A percentile compares a stretch with the other conserved stretches of the same genome.
phyloP scores from a whole-genome alignment of 352 stramenopile genomes.

The Pythium inflatum region DNA sequence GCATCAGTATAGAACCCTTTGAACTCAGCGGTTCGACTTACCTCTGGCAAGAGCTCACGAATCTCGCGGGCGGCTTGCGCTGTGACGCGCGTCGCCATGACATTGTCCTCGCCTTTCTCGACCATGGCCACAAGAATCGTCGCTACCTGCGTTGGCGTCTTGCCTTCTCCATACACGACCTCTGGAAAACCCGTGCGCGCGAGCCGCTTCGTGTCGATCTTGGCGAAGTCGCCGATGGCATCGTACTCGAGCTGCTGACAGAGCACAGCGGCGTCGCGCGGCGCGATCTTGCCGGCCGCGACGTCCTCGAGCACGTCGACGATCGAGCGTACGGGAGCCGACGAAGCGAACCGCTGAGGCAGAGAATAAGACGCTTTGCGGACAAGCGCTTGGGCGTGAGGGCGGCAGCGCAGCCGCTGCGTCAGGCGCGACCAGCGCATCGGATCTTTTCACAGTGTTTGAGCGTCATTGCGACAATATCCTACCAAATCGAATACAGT shows the following conservation, averaged over 20 bases:
- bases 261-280: conserved; percentile 31
- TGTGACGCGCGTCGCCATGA: conserved; percentile 87
- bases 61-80: conserved; percentile 48
- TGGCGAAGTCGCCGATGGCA: conserved; percentile 58
- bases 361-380: background rate
- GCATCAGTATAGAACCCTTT: no score
- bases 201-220: conserved; percentile 90
- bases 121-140: conserved; percentile 91
- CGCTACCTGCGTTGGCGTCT: conserved; percentile 90
- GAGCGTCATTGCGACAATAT: no score
- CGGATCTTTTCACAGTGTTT: no score
- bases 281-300: conserved; percentile 52
- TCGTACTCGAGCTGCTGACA: conserved; percentile 55
- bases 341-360: no score
- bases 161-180: conserved; percentile 94
- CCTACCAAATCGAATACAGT: conserved; percentile 11
- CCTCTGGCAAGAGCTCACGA: conserved; percentile 37
- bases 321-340: no score
- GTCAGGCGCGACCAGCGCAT: no score
- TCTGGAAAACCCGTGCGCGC: conserved; percentile 94
- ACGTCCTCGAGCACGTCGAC: conserved; percentile 62
- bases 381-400: background rate
- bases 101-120: conserved; percentile 50
- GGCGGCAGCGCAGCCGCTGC: background rate
- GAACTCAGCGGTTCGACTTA: no score